These are phyloP conservation scores for Barnettozyma vustinii DNA, from an alignment of 805 yeast species.

Conservation along the genomic window DNA sequence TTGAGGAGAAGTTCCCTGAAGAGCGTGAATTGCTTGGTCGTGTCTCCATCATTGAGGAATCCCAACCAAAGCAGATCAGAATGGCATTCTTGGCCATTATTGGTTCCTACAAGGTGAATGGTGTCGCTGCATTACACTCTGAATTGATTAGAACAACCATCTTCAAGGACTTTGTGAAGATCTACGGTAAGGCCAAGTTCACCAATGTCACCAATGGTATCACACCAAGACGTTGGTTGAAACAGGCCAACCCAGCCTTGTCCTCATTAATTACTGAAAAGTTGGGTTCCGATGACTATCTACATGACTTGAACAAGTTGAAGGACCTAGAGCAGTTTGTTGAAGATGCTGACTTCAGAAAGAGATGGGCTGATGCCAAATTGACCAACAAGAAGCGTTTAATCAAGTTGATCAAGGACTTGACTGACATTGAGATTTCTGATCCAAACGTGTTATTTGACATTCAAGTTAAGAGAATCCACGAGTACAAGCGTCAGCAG, in stretches of 20 bases:
- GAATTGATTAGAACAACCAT: slow-evolving; percentile 85
- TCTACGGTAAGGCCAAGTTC: slow-evolving; percentile 78
- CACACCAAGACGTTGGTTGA: slow-evolving; percentile 95
- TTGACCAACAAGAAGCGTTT: slow-evolving; percentile 60
- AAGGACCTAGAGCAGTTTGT: slow-evolving; percentile 61
- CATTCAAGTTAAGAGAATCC: slow-evolving; percentile 90
- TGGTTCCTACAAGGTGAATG: slow-evolving; percentile 91
- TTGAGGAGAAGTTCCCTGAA: slow-evolving; percentile 70
- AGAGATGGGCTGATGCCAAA: slow-evolving; percentile 69
- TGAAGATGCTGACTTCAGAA: slow-evolving; percentile 63
- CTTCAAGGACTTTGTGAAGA: slow-evolving; percentile 81
- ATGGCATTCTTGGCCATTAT: slow-evolving; percentile 90
- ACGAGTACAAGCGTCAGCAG: slow-evolving; percentile 94
- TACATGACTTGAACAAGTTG: slow-evolving; percentile 62
- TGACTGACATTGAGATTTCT: slow-evolving; percentile 49
- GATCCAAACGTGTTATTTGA: slow-evolving; percentile 79
- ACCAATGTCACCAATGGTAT: slow-evolving; percentile 93
- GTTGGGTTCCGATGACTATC: slow-evolving; percentile 62
- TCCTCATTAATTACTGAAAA: slow-evolving; percentile 68
- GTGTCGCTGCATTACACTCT: slow-evolving; percentile 94
- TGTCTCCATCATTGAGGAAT: slow-evolving; percentile 84
- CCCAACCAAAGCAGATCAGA: slow-evolving; percentile 73
- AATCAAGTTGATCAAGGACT: slow-evolving; percentile 59
- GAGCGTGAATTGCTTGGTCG: slow-evolving; percentile 56
- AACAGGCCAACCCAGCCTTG: slow-evolving; percentile 84